phyloP scores from a whole-genome alignment of 345 rosid species.

The Linum tenue region DNA sequence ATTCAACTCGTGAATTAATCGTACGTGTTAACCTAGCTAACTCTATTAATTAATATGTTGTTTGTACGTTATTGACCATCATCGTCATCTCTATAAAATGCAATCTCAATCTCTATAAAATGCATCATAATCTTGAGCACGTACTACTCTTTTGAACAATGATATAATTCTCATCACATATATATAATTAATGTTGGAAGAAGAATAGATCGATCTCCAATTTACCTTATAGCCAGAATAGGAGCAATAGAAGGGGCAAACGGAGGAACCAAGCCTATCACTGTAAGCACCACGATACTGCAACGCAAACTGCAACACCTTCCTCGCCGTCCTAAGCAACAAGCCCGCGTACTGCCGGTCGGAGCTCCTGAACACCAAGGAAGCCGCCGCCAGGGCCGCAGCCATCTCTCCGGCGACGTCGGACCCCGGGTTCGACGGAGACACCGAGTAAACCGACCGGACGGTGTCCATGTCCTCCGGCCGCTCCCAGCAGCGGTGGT shows the following conservation, averaged over 20 bases:
- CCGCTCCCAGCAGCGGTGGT: slow-evolving; percentile 91
- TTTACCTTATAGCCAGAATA: slow-evolving; percentile 80
- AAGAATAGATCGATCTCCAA: not conserved
- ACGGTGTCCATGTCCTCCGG: slow-evolving; percentile 93
- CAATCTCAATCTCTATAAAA: too few relatives aligned
- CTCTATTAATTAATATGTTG: too few relatives aligned
- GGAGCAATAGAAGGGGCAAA: slow-evolving; percentile 84
- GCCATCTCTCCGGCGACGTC: slow-evolving; percentile 89
- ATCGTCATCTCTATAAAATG: not conserved
- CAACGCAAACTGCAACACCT: slow-evolving; percentile 67
- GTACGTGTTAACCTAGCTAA: too few relatives aligned
- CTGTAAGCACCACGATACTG: slow-evolving; percentile 75
- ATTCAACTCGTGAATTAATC: too few relatives aligned
- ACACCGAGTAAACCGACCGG: slow-evolving; percentile 59
- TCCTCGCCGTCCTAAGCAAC: slow-evolving; percentile 47
- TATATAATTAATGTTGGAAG: too few relatives aligned
- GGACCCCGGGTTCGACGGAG: slow-evolving; percentile 74
- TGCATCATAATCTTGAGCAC: too few relatives aligned
- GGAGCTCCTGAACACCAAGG: slow-evolving; percentile 60
- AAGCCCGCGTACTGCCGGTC: slow-evolving; percentile 45
- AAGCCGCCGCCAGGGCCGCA: slow-evolving; percentile 85
- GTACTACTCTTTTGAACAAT: too few relatives aligned
- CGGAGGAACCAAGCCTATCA: slow-evolving; percentile 67
- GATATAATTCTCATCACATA: too few relatives aligned
- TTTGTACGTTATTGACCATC: not conserved